phyloP scores from a whole-genome alignment of 2,329 filamentous ascomycete species.

The Hypoxylon sp. region DNA sequence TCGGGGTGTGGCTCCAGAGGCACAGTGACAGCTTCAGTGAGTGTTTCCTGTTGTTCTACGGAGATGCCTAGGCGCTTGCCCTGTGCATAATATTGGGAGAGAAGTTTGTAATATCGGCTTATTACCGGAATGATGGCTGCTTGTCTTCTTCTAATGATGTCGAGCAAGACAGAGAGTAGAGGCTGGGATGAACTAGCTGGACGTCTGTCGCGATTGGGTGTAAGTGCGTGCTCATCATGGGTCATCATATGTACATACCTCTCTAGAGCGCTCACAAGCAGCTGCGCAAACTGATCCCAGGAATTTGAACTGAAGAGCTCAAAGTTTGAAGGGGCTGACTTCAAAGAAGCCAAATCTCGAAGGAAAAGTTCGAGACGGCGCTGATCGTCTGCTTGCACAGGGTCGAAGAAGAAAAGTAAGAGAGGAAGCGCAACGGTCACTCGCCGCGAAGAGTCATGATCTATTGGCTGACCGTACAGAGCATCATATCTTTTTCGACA shows the following conservation, averaged over 20 bases:
- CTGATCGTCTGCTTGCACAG: constrained; percentile 55
- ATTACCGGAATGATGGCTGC: constrained; percentile 42
- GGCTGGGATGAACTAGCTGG: constrained; percentile 36
- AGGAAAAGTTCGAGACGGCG: constrained; percentile 56
- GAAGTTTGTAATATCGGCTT: constrained; percentile 51
- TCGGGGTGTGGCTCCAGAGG: constrained; percentile 32
- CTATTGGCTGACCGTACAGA: constrained; percentile 54
- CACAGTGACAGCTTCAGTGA: constrained; percentile 37
- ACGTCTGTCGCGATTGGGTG: constrained; percentile 32
- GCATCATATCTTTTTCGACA: constrained; percentile 71
- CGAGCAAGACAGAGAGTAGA: constrained; percentile 49
- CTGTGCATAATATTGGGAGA: constrained; percentile 49
- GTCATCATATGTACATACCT: constrained; percentile 31
- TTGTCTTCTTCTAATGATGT: constrained; percentile 44
- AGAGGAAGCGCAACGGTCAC: constrained; percentile 54
- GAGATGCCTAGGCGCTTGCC: constrained; percentile 30
- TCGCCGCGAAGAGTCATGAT: constrained; percentile 41
- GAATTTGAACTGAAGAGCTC: constrained; percentile 27
- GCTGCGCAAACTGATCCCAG: constrained; percentile 40
- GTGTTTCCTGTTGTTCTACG: constrained; percentile 24
- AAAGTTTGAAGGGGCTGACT: constrained; percentile 19
- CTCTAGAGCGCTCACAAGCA: constrained; percentile 43
- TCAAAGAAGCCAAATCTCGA: constrained; percentile 48
- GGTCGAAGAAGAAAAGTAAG: constrained; percentile 59
- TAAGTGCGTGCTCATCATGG: constrained; percentile 14